These are phyloP conservation scores for Trichosporon coremiiforme DNA, from an alignment of 1,284 basidiomycete genomes.

Conservation along the genomic window DNA sequence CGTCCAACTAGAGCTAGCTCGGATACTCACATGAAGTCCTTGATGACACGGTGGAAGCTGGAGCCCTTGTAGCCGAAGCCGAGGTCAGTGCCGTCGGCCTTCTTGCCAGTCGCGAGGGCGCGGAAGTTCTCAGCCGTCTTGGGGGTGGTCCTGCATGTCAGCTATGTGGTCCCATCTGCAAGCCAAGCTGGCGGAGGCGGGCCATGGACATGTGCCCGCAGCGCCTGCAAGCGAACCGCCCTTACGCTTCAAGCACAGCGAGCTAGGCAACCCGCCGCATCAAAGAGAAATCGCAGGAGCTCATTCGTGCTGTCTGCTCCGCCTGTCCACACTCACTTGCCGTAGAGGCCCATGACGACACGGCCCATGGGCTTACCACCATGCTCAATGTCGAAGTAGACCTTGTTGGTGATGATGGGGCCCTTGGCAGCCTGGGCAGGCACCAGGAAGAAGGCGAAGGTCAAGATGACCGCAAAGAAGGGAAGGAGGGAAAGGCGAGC, in stretches of 20 bases:
- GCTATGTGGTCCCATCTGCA: too few species aligned
- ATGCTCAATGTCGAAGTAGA: slow-evolving; percentile 92
- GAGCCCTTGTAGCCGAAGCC: slow-evolving; percentile 72
- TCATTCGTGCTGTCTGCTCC: too few species aligned
- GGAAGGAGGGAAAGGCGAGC: slow-evolving; percentile 66
- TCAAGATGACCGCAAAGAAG: slow-evolving; percentile 66
- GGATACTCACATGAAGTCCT: slow-evolving; percentile 68
- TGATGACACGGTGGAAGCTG: slow-evolving; percentile 71
- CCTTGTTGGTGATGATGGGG: slow-evolving; percentile 84
- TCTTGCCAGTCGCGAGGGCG: slow-evolving; percentile 69
- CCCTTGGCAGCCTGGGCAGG: slow-evolving; percentile 53
- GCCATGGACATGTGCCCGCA: too few species aligned
- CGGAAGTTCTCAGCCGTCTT: slow-evolving; percentile 73
- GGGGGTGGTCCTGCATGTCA: slow-evolving; percentile 68
- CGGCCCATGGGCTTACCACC: slow-evolving; percentile 80
- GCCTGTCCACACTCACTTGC: slow-evolving; percentile 59
- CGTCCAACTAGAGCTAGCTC: too few species aligned
- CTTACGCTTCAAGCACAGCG: too few species aligned
- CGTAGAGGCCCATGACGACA: slow-evolving; percentile 80
- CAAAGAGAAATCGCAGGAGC: too few species aligned
- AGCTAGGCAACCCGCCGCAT: too few species aligned
- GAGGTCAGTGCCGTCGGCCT: slow-evolving; percentile 73
- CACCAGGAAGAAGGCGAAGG: slow-evolving; percentile 52
- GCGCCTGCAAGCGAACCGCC: too few species aligned
- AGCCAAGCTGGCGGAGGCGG: too few species aligned